Conservation (phyloP, 768 basidiomycete species). For the Gloeostereum incarnatum region DNA sequence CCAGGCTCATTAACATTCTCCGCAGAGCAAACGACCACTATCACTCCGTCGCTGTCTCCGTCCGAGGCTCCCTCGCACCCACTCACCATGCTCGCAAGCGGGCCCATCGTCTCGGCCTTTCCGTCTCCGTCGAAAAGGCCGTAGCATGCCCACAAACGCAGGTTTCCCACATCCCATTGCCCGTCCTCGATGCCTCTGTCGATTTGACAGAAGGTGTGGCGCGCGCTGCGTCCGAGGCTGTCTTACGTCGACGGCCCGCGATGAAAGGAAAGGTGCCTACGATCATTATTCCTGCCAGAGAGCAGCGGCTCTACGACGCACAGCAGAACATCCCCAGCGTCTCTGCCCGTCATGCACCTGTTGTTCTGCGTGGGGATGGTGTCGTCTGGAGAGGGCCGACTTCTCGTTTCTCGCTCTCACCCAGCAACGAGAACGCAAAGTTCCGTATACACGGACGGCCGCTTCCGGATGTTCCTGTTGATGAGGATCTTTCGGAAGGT, state of each 20-base stretch:
- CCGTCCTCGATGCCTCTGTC: conserved; percentile 21
- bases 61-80: conserved; percentile 23
- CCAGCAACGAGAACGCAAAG: conserved; percentile 1
- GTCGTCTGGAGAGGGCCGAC: conserved; percentile 2
- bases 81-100: conserved; percentile 40
- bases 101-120: conserved; percentile 33
- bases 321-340: neutral
- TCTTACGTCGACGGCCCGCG: conserved; percentile 9
- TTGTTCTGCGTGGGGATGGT: conserved; percentile 1
- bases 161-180: conserved; percentile 30
- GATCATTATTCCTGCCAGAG: conserved; percentile 3
- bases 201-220: conserved; percentile 7
- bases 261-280: conserved; percentile 6
- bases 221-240: conserved; percentile 6
- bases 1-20: conserved; percentile 29
- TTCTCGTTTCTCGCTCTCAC: conserved; percentile 5
- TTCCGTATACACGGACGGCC: neutral
- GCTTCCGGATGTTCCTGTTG: conserved; percentile 17
- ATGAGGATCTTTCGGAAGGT: conserved; percentile 12
- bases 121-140: conserved; percentile 32
- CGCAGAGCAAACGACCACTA: conserved; percentile 34
- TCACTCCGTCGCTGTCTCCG: conserved; percentile 22
- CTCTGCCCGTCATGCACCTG: neutral
- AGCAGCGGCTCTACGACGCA: neutral
- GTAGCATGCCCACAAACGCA: conserved; percentile 24